These are phyloP conservation scores for Solanum neorickii DNA, from an alignment of 257 asterid species.

Conservation along the genomic window DNA sequence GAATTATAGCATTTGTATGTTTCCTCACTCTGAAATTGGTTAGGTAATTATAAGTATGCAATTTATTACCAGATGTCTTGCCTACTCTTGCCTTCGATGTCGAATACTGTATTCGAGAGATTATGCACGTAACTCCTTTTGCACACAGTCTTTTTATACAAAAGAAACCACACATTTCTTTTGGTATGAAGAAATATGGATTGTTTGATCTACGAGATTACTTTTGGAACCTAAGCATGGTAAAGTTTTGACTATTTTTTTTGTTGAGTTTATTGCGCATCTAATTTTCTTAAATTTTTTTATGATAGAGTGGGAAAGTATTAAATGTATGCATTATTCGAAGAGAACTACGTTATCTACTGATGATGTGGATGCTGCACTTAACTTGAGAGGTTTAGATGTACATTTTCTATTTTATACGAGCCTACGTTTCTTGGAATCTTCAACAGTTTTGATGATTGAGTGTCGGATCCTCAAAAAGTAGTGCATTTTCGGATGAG, in stretches of 20 bases:
- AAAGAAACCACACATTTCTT: neutral
- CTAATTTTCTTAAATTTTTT: neutral
- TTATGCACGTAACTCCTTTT: constrained; percentile 64
- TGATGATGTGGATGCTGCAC: constrained; percentile 89
- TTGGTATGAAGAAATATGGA: neutral
- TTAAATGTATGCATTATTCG: constrained; percentile 95
- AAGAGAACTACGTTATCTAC: constrained; percentile 78
- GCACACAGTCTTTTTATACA: neutral
- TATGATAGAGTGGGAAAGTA: constrained; percentile 53
- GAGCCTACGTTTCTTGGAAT: neutral
- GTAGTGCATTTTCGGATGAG: neutral
- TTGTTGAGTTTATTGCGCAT: neutral
- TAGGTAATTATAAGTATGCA: constrained; percentile 14
- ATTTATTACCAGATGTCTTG: constrained; percentile 71
- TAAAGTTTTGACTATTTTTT: neutral
- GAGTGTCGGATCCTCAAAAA: neutral
- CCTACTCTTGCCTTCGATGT: constrained; percentile 89
- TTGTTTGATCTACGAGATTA: neutral
- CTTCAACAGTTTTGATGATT: neutral
- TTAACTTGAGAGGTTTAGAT: constrained; percentile 75
- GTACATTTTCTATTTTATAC: constrained; percentile 10
- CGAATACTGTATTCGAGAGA: constrained; percentile 85
- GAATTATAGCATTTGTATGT: neutral
- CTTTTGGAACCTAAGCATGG: neutral
- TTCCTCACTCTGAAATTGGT: neutral